Evolutionary conservation across 2,329 filamentous ascomycete genomes (phyloP), one percentile per base, ranked within the genome.

Genomic region (Hypoxylon sp.): DNA sequence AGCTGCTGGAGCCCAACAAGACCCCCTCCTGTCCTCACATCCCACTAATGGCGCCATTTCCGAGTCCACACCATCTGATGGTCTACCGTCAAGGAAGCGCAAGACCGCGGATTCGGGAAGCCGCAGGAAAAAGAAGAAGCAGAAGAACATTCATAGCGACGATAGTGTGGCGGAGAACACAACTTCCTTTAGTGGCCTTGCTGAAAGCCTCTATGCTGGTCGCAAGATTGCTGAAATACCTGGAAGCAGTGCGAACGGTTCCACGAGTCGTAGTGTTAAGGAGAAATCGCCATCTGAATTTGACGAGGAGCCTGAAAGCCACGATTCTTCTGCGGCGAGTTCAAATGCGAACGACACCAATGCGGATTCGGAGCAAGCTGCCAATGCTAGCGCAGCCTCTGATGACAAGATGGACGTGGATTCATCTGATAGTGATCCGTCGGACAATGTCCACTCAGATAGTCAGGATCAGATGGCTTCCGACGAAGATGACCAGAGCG

Each of bases 101-200:
- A 75, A 74, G 56, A 40, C 50, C 5, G 49, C 27, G 8, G 58
- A 61, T 11, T 64, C 64, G 2, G 46, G 25, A 2, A 65, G 63
- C 10, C 61, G 56, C 11, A 48, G 51, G 11, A 58, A 37, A 27
- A 57, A 46, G 8, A 74, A 72, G 64, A 73, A 66, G 56, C 72
- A 49, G 13, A 74, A 74, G 57, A 58, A 67, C 3, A 27, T 30
- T 8, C 31, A 53, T 8, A 57, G 54, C 10, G 20, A 63, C 22
- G 7, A 48, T 7, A 7, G 20, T 5, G 30, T 17, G 13, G 13
- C 13, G 6, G 30, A 62, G 37, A 17, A 37, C 13, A 33, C 54
- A 20, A 66, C 64, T 33, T 65, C 69, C 10, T 74, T 76, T 8
- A 73, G 74, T n/a, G 61, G 73, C 33, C 46, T 76, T 13, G 75